Conservation (phyloP, 495 filamentous ascomycete species). For the Penicillium fimorum region DNA sequence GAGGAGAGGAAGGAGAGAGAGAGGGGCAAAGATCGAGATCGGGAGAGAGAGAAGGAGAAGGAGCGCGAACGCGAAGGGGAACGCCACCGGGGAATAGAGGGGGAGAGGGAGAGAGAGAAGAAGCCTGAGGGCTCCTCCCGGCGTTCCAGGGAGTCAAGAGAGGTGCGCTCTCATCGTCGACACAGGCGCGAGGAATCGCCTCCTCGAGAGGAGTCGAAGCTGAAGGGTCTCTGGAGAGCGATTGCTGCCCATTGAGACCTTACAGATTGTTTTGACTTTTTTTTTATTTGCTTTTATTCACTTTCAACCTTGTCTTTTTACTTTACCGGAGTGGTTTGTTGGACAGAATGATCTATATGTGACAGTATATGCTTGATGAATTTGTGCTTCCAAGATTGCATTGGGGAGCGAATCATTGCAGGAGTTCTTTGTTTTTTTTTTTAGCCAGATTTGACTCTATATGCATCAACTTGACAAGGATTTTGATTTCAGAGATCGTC, state of each 20-base stretch:
- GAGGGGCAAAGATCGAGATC: too few species aligned
- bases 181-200: conserved; percentile 37
- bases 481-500: not conserved
- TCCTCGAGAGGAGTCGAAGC: conserved; percentile 31
- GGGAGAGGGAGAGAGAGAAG: conserved; percentile 18
- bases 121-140: conserved; percentile 27
- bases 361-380: conserved; percentile 18
- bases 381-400: conserved; percentile 9
- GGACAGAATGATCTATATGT: conserved; percentile 7
- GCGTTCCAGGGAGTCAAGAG: conserved; percentile 18
- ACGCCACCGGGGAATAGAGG: conserved; percentile 14
- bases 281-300: conserved; percentile 10
- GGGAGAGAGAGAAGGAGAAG: conserved; percentile 4
- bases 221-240: conserved; percentile 39
- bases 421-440: conserved; percentile 23
- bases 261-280: conserved; percentile 7
- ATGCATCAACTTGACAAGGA: conserved; percentile 2
- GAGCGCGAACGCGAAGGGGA: conserved; percentile 5
- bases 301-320: conserved; percentile 20
- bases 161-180: conserved; percentile 28
- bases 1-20: conserved; percentile 4
- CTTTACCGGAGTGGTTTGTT: conserved; percentile 7
- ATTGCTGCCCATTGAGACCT: conserved; percentile 35
- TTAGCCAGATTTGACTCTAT: conserved; percentile 8
- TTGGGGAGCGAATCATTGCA: conserved; percentile 31